Base-by-base conservation (phyloP, 2,329 filamentous ascomycete genomes). In the Aspergillus fischeri region DNA sequence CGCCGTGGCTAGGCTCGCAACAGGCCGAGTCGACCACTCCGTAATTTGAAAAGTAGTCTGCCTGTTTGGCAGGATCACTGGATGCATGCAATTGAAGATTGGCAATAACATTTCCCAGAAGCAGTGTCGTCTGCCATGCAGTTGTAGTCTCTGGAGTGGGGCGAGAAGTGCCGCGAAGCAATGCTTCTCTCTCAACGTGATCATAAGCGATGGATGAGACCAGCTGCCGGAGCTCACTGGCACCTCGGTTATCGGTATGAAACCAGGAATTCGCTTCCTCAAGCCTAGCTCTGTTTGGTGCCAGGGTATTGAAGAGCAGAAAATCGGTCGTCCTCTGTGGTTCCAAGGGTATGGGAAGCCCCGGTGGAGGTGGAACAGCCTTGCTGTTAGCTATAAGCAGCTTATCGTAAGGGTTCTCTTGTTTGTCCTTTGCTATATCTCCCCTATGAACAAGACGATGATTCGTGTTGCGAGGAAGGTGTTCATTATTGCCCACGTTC, bases 241-340 rank as follows among this genome's bases (percentile, higher is more conserved):
- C 56, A 21, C 63, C 60, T 32, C 63, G 59, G 21, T 41, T 27
- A 52, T 67, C 67, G 24, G 24, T 58, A 35, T 63, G 65, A 21
- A 68, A 69, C 67, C 67, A 69, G n/a, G 20, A 9, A 14, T 65
- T 55, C 5, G 62, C 54, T 38, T 66, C 63, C n/a, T 57, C 55
- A 3, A 62, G 21, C 42, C 60, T 61, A 9, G 10, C 28, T 27
- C 54, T 45, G 17, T 25, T 38, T 25, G 20, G 32, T n/a, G 21
- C 20, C 17, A 47, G 25, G n/a, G 17, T 21, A n/a, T 44, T 38
- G 5, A 51, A 41, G 24, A 27, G 47, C 20, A 29, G 49, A 11
- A 21, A 47, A 10, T 35, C 49, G 28, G 52, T n/a, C 11, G 3
- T 25, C 17, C 5, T 32, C 11, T 20, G 32, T 20, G 51, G 27